Percentiles rank a stretch among this genome's conserved stretches.
These are phyloP conservation scores for Diophrys appendiculata DNA, from an alignment of 73 alveolate genomes.

Conservation along the genomic window DNA sequence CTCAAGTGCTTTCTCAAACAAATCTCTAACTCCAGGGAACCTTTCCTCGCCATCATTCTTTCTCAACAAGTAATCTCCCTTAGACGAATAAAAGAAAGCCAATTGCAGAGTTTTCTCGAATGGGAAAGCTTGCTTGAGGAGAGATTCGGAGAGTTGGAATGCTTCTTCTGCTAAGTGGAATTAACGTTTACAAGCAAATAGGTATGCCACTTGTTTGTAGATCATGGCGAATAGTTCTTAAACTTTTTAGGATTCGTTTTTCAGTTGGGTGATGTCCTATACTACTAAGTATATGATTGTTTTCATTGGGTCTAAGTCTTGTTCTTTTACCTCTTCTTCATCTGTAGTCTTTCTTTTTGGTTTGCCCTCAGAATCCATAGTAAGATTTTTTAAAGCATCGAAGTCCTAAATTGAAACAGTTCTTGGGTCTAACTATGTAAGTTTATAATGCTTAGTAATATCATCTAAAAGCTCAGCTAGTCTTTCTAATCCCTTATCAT, in stretches of 20 bases:
- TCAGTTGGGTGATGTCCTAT: neutral
- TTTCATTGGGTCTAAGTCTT: neutral
- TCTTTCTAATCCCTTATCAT: neutral
- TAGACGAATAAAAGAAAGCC: neutral
- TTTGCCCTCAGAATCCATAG: neutral
- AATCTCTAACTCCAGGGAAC: neutral
- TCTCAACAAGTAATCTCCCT: constrained; percentile 3
- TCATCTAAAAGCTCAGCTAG: neutral
- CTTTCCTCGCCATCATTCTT: neutral
- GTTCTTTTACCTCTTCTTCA: neutral
- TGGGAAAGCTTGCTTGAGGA: neutral
- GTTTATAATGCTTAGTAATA: no score
- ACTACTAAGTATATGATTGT: neutral
- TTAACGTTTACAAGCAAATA: neutral
- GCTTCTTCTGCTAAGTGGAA: neutral
- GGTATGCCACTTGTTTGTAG: neutral
- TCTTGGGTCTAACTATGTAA: no score
- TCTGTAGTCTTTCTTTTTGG: neutral
- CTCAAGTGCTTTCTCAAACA: constrained; percentile 3
- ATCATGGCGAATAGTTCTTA: neutral
- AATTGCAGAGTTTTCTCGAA: neutral
- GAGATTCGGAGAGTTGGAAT: neutral
- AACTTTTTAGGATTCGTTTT: neutral
- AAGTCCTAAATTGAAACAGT: neutral
- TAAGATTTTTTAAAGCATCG: neutral